A percentile compares a stretch with the other conserved stretches of the same genome.
Evolutionary conservation across 2,329 filamentous ascomycete species (phyloP).

Genomic region (Cryoendolithus antarcticus): DNA sequence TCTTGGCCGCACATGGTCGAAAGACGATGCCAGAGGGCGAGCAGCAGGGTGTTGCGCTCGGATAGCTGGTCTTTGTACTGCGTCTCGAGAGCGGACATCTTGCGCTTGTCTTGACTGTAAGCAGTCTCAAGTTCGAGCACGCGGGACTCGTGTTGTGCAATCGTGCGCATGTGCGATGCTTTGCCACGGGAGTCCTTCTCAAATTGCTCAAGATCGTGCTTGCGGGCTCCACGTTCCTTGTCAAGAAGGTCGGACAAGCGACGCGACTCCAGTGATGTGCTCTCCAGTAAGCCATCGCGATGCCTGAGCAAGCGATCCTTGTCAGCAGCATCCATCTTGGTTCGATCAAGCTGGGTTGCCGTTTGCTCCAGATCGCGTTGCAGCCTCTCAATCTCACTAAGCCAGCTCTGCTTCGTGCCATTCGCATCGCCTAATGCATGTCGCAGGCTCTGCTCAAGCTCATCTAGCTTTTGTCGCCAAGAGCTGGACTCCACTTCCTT

Average conservation of each 20-base stretch:
- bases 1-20: conserved; percentile 78
- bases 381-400: conserved; percentile 72
- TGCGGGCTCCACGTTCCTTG: conserved; percentile 73
- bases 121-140: conserved; percentile 78
- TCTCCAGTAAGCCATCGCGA: conserved; percentile 78
- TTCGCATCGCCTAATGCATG: conserved; percentile 79
- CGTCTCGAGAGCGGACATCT: conserved; percentile 61
- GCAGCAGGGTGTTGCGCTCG: conserved; percentile 78
- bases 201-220: conserved; percentile 75
- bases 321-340: conserved; percentile 67
- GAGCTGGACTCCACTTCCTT: conserved; percentile 80
- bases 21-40: conserved; percentile 81
- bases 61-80: conserved; percentile 75
- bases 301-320: conserved; percentile 85
- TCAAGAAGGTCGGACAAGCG: conserved; percentile 80
- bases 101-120: conserved; percentile 64
- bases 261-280: conserved; percentile 71
- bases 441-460: conserved; percentile 78
- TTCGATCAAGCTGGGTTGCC: conserved; percentile 65
- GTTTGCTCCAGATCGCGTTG: conserved; percentile 81
- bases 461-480: conserved; percentile 82
- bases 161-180: conserved; percentile 72
- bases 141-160: conserved; percentile 71
- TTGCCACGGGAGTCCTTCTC: conserved; percentile 82
- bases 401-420: conserved; percentile 70